A percentile compares a stretch with the other conserved stretches of the same genome.
Evolutionary conservation across 257 asterid genomes (phyloP).

Genomic region (Solanum neorickii): DNA sequence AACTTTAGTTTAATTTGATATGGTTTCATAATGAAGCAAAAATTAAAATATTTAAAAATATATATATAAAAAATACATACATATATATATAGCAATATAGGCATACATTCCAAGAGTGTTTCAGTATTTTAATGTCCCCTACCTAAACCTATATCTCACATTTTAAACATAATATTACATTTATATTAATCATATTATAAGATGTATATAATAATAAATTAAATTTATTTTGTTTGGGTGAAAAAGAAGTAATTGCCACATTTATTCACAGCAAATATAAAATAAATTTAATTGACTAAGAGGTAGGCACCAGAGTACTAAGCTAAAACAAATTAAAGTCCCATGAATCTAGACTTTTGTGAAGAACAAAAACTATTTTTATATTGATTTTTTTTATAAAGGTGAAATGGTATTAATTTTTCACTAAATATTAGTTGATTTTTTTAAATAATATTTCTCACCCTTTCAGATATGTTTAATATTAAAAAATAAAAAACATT

Average conservation of each 20-base stretch:
- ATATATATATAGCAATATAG: background rate
- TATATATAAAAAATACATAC: background rate
- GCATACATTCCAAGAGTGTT: conserved; percentile 16
- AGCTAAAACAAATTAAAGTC: background rate
- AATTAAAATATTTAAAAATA: background rate
- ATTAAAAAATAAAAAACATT: background rate
- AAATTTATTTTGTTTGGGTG: background rate
- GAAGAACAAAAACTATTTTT: background rate
- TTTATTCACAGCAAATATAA: background rate
- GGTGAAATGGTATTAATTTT: background rate
- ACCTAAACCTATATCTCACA: background rate
- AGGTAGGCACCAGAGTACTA: background rate
- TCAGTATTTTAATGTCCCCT: conserved; percentile 6
- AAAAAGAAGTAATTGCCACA: background rate
- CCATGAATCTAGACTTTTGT: background rate
- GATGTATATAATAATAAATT: background rate
- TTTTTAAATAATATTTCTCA: accelerated
- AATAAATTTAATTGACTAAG: background rate
- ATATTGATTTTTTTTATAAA: background rate
- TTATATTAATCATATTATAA: background rate
- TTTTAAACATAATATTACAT: background rate
- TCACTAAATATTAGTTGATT: too few species aligned
- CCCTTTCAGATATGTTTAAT: background rate
- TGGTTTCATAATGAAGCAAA: background rate
- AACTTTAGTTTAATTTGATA: background rate